A percentile compares a stretch with the other conserved stretches of the same genome.
These are phyloP conservation scores for Populus tremula DNA, from an alignment of 345 rosid species.

Conservation along the genomic window DNA sequence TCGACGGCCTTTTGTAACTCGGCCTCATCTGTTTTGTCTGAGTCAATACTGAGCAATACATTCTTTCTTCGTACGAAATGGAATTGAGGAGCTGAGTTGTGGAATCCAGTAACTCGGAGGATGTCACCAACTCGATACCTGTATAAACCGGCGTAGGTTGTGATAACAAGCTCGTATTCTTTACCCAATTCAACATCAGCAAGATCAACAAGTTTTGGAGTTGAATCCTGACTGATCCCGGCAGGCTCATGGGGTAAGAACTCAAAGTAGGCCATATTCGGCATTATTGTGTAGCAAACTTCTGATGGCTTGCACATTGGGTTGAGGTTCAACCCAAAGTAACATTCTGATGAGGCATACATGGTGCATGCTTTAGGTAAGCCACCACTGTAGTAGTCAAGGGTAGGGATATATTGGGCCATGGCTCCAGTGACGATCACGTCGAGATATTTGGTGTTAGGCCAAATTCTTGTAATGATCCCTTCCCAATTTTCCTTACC, in stretches of 20 bases:
- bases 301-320: constrained; percentile 41
- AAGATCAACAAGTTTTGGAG: constrained; percentile 32
- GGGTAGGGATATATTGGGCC: constrained; percentile 45
- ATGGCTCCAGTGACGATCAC: constrained; percentile 48
- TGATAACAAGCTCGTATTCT: constrained; percentile 43
- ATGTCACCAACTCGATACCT: constrained; percentile 45
- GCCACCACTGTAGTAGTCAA: constrained; percentile 36
- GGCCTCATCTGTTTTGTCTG: constrained; percentile 42
- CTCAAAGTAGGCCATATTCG: constrained; percentile 47
- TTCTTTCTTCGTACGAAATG: constrained; percentile 38
- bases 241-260: constrained; percentile 29
- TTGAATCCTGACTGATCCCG: constrained; percentile 19
- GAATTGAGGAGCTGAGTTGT: constrained; percentile 42
- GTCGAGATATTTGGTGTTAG: constrained; percentile 40
- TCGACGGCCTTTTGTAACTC: constrained; percentile 41
- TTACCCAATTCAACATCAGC: constrained; percentile 37
- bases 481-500: constrained; percentile 32
- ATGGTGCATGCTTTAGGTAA: constrained; percentile 41
- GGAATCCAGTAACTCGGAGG: constrained; percentile 38
- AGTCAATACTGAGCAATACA: constrained; percentile 41
- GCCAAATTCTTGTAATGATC: constrained; percentile 40
- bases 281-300: constrained; percentile 45
- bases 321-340: constrained; percentile 38
- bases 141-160: constrained; percentile 39
- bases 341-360: constrained; percentile 48